Percentiles rank a stretch among this genome's conserved stretches.
These are phyloP conservation scores for Schizochytrium sp. DNA, from an alignment of 108 stramenopile species.

Conservation along the genomic window DNA sequence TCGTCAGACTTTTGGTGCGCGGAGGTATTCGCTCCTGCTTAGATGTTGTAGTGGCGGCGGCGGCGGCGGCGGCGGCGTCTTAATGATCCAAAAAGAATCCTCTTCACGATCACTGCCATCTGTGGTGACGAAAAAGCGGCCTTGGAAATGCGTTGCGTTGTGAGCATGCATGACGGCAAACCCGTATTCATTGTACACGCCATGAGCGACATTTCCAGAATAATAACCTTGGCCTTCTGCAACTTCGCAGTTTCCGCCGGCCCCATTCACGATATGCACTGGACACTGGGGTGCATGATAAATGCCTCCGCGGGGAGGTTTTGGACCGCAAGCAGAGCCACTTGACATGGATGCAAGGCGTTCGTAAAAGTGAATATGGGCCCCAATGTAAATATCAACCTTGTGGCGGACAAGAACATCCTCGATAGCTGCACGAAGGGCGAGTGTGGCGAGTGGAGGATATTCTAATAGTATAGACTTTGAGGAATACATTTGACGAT, in stretches of 20 bases:
- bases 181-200: neutral
- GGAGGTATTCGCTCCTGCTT: too few species aligned
- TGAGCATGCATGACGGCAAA: neutral
- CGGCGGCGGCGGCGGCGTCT: neutral
- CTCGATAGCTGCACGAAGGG: conserved; percentile 23
- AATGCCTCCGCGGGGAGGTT: neutral
- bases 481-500: conserved; percentile 31
- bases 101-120: neutral
- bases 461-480: neutral
- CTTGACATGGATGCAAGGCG: neutral
- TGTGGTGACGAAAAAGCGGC: neutral
- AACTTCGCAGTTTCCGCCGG: conserved; percentile 39
- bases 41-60: too few species aligned
- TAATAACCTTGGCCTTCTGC: neutral
- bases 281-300: neutral
- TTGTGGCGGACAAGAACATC: conserved; percentile 16
- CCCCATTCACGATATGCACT: conserved; percentile 40
- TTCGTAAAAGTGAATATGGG: conserved; percentile 35
- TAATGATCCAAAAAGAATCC: neutral
- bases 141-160: neutral
- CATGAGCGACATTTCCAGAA: neutral
- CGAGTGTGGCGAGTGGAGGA: neutral
- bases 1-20: too few species aligned
- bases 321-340: neutral
- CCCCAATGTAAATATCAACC: conserved; percentile 36